Conservation (phyloP, 495 filamentous ascomycete species). For the Xylaria cubensis region DNA sequence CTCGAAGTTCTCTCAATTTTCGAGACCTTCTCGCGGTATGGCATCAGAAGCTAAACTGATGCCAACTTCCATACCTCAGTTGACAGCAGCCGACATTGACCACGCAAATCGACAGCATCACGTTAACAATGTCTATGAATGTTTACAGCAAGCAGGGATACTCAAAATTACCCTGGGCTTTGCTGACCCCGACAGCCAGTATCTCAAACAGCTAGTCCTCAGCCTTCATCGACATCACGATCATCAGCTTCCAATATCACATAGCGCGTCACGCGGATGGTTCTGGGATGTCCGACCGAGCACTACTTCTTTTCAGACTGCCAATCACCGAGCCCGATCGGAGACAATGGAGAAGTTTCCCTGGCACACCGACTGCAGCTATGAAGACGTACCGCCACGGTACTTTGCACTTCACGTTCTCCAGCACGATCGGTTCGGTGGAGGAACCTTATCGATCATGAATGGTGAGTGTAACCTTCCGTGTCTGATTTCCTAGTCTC, state of each 20-base stretch:
- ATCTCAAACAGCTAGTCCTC: constrained; percentile 39
- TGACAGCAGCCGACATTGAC: not conserved
- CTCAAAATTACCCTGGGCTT: constrained; percentile 42
- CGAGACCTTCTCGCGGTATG: not conserved
- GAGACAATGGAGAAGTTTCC: constrained; percentile 33
- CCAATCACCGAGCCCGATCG: constrained; percentile 30
- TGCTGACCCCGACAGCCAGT: constrained; percentile 36
- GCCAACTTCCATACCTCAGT: not conserved
- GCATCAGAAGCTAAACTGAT: not conserved
- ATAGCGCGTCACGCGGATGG: constrained; percentile 47
- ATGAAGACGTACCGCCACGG: constrained; percentile 29
- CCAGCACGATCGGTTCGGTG: constrained; percentile 45
- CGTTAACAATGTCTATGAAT: not conserved
- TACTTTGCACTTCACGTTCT: constrained; percentile 45
- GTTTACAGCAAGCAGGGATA: constrained; percentile 27
- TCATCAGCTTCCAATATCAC: constrained; percentile 46
- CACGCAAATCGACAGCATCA: not conserved
- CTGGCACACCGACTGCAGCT: constrained; percentile 36
- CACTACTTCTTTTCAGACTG: constrained; percentile 9
- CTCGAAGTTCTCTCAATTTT: not conserved
- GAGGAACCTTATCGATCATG: constrained; percentile 47
- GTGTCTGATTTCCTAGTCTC: not conserved
- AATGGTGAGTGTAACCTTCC: constrained; percentile 3
- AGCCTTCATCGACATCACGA: constrained; percentile 39
- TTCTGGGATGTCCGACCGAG: constrained; percentile 48